These are phyloP conservation scores for Cymodocea nodosa DNA, from an alignment of 116 monocot genomes.

Conservation along the genomic window DNA sequence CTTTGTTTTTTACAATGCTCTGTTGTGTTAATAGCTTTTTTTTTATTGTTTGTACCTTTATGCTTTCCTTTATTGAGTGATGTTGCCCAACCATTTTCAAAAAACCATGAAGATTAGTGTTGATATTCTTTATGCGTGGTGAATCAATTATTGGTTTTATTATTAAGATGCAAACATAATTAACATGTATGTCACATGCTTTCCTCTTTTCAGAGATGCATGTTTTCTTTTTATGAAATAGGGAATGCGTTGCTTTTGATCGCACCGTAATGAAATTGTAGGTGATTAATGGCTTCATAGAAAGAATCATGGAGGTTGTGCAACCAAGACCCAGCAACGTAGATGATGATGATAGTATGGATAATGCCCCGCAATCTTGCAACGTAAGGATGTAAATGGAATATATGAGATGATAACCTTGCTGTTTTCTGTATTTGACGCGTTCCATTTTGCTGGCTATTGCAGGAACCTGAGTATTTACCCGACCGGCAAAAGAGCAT, in stretches of 20 bases:
- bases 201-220: too few species aligned
- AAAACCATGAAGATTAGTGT: too few species aligned
- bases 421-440: neutral
- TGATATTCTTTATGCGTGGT: neutral
- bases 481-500: constrained; percentile 15
- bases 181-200: too few species aligned
- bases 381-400: constrained; percentile 13
- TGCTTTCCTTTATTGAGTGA: too few species aligned
- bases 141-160: neutral
- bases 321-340: neutral
- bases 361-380: constrained; percentile 11
- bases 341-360: constrained; percentile 4
- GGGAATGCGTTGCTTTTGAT: too few species aligned
- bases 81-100: too few species aligned
- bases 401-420: neutral
- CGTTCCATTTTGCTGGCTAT: neutral
- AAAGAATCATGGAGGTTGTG: constrained; percentile 21
- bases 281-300: constrained; percentile 22
- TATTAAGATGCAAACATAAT: too few species aligned
- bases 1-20: too few species aligned
- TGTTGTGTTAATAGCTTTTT: too few species aligned
- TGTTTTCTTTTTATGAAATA: too few species aligned
- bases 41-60: too few species aligned
- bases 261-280: constrained; percentile 2
- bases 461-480: constrained; percentile 23